phyloP scores from a whole-genome alignment of 2,329 filamentous ascomycete species.

The Didymella glomerata region DNA sequence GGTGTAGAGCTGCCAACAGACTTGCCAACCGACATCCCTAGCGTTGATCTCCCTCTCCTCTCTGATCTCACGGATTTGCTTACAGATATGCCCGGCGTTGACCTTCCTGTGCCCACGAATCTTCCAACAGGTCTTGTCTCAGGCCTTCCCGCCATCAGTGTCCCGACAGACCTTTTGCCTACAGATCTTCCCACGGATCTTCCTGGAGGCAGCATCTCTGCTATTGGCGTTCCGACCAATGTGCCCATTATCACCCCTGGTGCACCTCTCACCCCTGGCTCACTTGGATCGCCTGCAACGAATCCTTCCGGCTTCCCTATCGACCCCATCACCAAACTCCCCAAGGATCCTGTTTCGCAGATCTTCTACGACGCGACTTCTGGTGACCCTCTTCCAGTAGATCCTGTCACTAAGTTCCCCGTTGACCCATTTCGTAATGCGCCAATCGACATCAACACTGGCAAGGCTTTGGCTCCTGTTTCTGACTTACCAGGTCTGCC shows the following conservation, averaged over 20 bases:
- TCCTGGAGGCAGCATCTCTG: no score
- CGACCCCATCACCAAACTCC: not conserved
- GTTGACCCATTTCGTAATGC: not conserved
- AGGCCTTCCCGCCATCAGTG: no score
- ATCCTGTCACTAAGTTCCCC: not conserved
- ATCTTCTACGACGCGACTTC: not conserved
- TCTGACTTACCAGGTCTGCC: not conserved
- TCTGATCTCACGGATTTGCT: not conserved
- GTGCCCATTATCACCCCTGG: not conserved
- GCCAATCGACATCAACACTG: not conserved
- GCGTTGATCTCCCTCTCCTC: not conserved
- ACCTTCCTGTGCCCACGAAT: not conserved
- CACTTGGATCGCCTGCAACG: not conserved
- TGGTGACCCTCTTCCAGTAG: not conserved
- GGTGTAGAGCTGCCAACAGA: not conserved
- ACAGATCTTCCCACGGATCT: no score
- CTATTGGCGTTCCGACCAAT: no score
- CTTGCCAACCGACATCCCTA: not conserved
- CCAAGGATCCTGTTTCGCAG: not conserved
- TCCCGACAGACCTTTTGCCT: no score
- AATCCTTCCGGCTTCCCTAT: conserved; percentile 3
- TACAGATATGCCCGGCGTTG: not conserved
- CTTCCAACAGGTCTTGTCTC: not conserved
- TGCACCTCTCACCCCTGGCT: not conserved
- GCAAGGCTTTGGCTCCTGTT: not conserved